A percentile compares a stretch with the other conserved stretches of the same genome.
Evolutionary conservation across 2,329 filamentous ascomycete species (phyloP).

Genomic region (Cladophialophora yegresii): DNA sequence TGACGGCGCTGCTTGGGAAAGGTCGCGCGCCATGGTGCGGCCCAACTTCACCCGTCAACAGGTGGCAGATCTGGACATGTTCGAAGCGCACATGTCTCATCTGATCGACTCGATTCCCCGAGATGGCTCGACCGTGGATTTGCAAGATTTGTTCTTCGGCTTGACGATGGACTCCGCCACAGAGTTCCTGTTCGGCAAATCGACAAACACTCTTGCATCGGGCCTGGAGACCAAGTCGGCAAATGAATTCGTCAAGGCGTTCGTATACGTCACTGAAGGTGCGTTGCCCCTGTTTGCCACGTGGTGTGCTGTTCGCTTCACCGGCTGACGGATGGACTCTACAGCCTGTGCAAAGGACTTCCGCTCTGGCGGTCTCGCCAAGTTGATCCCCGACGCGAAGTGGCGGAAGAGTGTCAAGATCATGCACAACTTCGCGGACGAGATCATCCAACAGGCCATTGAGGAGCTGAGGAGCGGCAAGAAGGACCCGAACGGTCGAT

Average conservation of each 20-base stretch:
- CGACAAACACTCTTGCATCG: conserved; percentile 39
- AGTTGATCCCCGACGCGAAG: conserved; percentile 29
- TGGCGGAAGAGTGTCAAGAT: conserved; percentile 32
- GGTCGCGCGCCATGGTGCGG: conserved; percentile 47
- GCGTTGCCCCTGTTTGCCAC: neutral
- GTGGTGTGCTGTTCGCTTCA: neutral
- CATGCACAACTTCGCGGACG: conserved; percentile 33
- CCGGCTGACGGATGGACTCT: conserved; percentile 3
- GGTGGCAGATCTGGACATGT: conserved; percentile 57
- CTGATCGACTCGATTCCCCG: conserved; percentile 61
- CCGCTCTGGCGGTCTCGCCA: conserved; percentile 26
- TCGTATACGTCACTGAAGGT: conserved; percentile 31
- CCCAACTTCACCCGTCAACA: conserved; percentile 58
- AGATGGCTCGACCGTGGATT: conserved; percentile 58
- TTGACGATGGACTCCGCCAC: conserved; percentile 69
- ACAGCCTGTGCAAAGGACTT: conserved; percentile 26
- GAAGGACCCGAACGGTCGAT: conserved; percentile 56
- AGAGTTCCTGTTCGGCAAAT: conserved; percentile 67
- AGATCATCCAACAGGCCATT: conserved; percentile 33
- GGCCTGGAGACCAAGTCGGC: conserved; percentile 31
- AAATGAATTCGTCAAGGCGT: conserved; percentile 32
- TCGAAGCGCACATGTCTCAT: conserved; percentile 61
- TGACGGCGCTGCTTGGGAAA: conserved; percentile 53
- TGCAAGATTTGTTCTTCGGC: conserved; percentile 63
- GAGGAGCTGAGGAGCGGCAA: conserved; percentile 20